A percentile compares a stretch with the other conserved stretches of the same genome.
These are phyloP conservation scores for Coemansia sp. DNA, from an alignment of 192 early-diverging fungal genomes.

Conservation along the genomic window DNA sequence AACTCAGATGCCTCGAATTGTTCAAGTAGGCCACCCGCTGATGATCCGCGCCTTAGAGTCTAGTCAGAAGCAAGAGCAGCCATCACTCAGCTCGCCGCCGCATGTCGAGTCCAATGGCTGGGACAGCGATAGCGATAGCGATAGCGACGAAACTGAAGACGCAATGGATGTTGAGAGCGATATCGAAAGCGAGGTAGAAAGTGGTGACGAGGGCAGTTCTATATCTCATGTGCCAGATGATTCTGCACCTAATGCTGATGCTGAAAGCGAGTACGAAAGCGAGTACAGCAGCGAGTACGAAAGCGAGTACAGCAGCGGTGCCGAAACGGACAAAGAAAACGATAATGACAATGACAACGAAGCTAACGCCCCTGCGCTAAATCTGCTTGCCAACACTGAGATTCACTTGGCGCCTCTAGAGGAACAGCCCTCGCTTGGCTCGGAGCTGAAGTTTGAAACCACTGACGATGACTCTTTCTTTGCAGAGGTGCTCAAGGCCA, in stretches of 20 bases:
- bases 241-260: background rate
- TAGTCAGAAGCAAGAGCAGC: background rate
- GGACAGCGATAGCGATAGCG: conserved; percentile 31
- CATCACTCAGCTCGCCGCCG: conserved; percentile 23
- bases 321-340: background rate
- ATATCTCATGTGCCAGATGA: background rate
- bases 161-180: conserved; percentile 4
- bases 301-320: background rate
- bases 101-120: conserved; percentile 24
- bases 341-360: background rate
- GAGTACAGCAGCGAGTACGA: background rate
- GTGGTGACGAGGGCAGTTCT: background rate
- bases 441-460: conserved; percentile 7
- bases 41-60: conserved; percentile 11
- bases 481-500: conserved; percentile 15
- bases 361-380: background rate
- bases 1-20: conserved; percentile 35
- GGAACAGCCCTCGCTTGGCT: background rate
- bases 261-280: background rate
- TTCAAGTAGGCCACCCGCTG: conserved; percentile 32
- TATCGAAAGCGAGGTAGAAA: conserved; percentile 1
- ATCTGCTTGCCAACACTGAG: background rate
- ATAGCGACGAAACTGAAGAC: background rate
- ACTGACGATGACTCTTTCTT: conserved; percentile 18
- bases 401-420: background rate